Percentiles rank a stretch among this genome's conserved stretches.
Evolutionary conservation across 257 asterid species (phyloP).

Genomic region (Lavandula angustifolia): DNA sequence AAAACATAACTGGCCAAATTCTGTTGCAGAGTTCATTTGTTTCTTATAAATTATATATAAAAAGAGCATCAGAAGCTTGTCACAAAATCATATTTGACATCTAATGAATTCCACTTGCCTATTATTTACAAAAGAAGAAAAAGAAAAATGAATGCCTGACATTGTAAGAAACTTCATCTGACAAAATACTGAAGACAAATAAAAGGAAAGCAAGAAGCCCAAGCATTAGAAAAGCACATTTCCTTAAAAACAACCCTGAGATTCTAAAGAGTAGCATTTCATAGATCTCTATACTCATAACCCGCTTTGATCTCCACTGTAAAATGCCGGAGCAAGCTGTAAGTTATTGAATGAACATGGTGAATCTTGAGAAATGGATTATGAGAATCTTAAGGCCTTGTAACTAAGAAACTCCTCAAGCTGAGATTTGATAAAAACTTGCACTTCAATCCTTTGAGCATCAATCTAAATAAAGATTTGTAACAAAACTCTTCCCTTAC

Average conservation of each 20-base stretch:
- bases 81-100: not conserved
- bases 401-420: not conserved
- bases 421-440: slow-evolving; percentile 1
- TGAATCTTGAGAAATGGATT: slow-evolving; percentile 2
- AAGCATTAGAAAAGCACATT: not conserved
- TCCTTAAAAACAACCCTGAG: slow-evolving; percentile 6
- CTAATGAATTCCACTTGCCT: not conserved
- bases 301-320: not conserved
- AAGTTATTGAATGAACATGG: not conserved
- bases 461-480: not conserved
- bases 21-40: not conserved
- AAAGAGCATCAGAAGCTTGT: not conserved
- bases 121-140: not conserved
- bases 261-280: not conserved
- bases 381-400: slow-evolving; percentile 5
- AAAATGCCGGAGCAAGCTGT: slow-evolving; percentile 6
- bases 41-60: not conserved
- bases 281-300: slow-evolving; percentile 18
- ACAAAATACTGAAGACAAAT: not conserved
- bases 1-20: not conserved
- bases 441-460: slow-evolving; percentile 2
- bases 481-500: not conserved
- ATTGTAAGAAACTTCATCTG: not conserved
- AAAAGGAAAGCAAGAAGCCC: not conserved
- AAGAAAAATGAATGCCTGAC: not conserved